These are phyloP conservation scores for Pichia sp. DNA, from an alignment of 1,139 yeast species.

Conservation along the genomic window DNA sequence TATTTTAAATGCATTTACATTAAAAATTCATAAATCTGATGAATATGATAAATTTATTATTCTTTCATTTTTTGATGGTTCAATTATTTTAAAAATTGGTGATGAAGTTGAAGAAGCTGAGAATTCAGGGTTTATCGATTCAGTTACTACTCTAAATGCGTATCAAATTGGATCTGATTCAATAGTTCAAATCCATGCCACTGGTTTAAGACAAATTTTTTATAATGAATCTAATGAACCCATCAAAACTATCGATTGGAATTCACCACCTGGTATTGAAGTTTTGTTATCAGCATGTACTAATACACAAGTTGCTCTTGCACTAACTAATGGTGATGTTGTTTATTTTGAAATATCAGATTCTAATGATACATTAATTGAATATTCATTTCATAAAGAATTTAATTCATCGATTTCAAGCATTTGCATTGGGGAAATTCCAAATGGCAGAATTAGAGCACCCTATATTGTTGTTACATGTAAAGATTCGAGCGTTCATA, in stretches of 20 bases:
- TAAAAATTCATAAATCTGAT: constrained; percentile 42
- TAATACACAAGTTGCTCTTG: constrained; percentile 61
- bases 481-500: constrained; percentile 63
- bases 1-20: constrained; percentile 59
- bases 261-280: constrained; percentile 72
- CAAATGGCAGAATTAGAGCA: constrained; percentile 43
- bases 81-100: constrained; percentile 70
- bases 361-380: constrained; percentile 56
- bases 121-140: constrained; percentile 53
- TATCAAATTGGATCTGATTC: constrained; percentile 63
- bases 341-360: constrained; percentile 76
- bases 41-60: constrained; percentile 58
- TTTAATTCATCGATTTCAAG: constrained; percentile 48
- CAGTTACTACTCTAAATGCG: constrained; percentile 60
- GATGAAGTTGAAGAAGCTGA: constrained; percentile 74
- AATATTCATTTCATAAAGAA: constrained; percentile 59
- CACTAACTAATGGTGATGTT: constrained; percentile 65
- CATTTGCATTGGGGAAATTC: constrained; percentile 50
- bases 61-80: constrained; percentile 59
- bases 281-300: constrained; percentile 59
- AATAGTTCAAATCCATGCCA: constrained; percentile 64
- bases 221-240: constrained; percentile 28
- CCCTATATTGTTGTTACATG: constrained; percentile 65
- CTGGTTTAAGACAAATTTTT: constrained; percentile 65
- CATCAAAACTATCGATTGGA: constrained; percentile 57